A percentile compares a stretch with the other conserved stretches of the same genome.
Evolutionary conservation across 257 asterid genomes (phyloP).

Genomic region (Solanum corneliomulleri): DNA sequence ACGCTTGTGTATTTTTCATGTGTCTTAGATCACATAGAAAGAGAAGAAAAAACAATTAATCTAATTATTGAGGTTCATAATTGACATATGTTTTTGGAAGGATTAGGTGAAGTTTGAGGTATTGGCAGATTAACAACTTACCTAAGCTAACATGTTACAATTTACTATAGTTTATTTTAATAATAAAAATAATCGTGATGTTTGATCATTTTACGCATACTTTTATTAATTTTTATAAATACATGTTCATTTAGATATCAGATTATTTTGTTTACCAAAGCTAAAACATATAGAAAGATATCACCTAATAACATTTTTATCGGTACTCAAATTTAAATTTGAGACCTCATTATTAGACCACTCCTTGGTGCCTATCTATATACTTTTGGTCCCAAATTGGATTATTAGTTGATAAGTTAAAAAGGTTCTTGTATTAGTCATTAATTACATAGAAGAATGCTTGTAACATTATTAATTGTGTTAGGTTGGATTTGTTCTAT

Average conservation of each 20-base stretch:
- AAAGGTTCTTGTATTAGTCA: not conserved
- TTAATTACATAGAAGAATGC: not conserved
- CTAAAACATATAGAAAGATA: not conserved
- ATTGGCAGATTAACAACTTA: not conserved
- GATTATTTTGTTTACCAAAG: fast-evolving
- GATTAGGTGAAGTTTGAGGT: conserved; percentile 3
- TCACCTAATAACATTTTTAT: too few species aligned
- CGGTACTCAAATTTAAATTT: too few species aligned
- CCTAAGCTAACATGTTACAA: not conserved
- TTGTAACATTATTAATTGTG: not conserved
- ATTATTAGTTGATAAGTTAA: not conserved
- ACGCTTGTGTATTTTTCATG: not conserved
- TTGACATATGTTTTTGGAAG: not conserved
- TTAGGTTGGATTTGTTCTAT: not conserved
- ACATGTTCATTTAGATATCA: too few species aligned
- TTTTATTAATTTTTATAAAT: too few species aligned
- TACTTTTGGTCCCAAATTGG: not conserved
- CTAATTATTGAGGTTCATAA: not conserved
- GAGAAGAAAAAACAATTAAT: not conserved
- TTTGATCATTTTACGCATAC: fast-evolving
- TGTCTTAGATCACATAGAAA: not conserved
- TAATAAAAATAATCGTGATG: too few species aligned
- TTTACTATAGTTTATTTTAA: not conserved
- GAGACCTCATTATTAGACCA: not conserved
- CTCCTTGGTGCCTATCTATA: too few species aligned